Percentiles rank a stretch among this genome's conserved stretches.
These are phyloP conservation scores for Ophiostoma perfectum DNA, from an alignment of 2,329 filamentous ascomycete species.

Conservation along the genomic window DNA sequence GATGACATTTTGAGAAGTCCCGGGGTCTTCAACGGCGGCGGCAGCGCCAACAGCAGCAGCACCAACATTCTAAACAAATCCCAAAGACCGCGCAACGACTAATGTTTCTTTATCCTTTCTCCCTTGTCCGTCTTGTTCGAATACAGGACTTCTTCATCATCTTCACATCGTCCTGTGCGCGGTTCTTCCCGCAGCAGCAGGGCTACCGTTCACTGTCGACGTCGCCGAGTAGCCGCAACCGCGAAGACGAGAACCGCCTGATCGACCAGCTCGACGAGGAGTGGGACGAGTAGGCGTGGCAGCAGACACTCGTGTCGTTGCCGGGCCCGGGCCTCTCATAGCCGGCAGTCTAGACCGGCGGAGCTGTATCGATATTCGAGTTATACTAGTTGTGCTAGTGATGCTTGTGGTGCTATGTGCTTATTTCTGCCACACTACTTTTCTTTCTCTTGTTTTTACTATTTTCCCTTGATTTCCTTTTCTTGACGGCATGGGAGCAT, in stretches of 20 bases:
- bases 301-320: neutral
- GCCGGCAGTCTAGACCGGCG: neutral
- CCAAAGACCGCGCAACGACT: constrained; percentile 20
- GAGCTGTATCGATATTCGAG: constrained; percentile 3
- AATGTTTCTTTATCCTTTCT: constrained; percentile 27
- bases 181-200: constrained; percentile 57
- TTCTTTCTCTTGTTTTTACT: neutral
- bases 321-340: neutral
- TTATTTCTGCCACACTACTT: neutral
- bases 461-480: too few relatives aligned
- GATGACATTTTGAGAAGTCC: constrained; percentile 7
- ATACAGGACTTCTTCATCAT: constrained; percentile 61
- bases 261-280: constrained; percentile 97
- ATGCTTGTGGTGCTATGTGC: neutral
- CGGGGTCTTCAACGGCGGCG: neutral
- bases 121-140: neutral
- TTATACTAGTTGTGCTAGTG: neutral
- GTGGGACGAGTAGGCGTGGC: constrained; percentile 63
- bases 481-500: neutral
- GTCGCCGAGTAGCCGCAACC: constrained; percentile 46
- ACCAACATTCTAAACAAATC: neutral
- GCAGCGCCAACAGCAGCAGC: neutral
- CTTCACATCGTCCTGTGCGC: constrained; percentile 61
- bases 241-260: constrained; percentile 83
- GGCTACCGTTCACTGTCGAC: constrained; percentile 62